Conservation (phyloP, 371 early-diverging fungal genomes). For the Zopfochytrium polystomum region DNA sequence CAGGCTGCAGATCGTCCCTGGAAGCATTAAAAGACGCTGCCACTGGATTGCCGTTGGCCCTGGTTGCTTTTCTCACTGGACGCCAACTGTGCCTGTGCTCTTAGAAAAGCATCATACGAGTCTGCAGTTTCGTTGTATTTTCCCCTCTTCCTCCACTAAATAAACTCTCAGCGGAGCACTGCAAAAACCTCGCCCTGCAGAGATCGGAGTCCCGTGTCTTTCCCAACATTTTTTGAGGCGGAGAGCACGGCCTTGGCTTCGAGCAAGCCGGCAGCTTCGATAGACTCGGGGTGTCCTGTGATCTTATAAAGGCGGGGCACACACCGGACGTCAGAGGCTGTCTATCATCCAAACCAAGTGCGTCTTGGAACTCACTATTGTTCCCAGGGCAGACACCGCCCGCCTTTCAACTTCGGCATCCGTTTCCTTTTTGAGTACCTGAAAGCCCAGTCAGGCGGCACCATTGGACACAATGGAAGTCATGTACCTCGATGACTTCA, state of each 20-base stretch:
- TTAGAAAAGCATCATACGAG: no score
- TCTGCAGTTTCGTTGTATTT: no score
- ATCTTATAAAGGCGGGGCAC: conserved; percentile 1
- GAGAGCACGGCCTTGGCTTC: conserved; percentile 9
- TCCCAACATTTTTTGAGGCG: conserved; percentile 15
- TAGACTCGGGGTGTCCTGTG: conserved; percentile 3
- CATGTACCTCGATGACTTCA: conserved; percentile 41
- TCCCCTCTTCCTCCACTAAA: no score
- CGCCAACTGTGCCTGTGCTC: no score
- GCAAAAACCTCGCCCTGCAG: no score
- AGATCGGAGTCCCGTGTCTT: no score
- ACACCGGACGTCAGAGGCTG: not conserved
- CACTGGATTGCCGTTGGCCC: no score
- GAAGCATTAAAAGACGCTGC: no score
- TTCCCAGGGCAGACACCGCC: conserved; percentile 58
- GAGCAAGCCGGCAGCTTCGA: conserved; percentile 14
- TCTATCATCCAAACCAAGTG: not conserved
- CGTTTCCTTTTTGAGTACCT: conserved; percentile 37
- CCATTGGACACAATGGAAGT: not conserved
- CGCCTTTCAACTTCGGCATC: conserved; percentile 60
- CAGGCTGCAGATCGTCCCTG: no score
- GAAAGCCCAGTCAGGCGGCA: not conserved
- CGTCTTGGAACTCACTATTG: conserved; percentile 34
- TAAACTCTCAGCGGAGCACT: no score
- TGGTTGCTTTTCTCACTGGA: no score